A percentile compares a stretch with the other conserved stretches of the same genome.
Conservation (phyloP, 768 basidiomycete species). For the Russula earlei region DNA sequence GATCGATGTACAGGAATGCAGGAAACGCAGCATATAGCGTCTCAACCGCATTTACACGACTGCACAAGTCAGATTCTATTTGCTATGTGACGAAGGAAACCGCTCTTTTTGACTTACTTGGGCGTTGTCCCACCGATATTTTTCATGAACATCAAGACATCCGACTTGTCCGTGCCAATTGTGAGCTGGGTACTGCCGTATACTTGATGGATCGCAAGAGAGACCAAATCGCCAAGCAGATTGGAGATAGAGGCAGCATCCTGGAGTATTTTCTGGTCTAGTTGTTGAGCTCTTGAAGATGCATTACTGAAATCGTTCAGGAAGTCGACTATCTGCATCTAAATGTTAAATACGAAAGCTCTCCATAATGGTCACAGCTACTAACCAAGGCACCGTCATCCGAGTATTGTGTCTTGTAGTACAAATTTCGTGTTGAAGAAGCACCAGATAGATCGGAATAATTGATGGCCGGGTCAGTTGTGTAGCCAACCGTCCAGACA, state of each 20-base stretch:
- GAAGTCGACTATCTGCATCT: constrained; percentile 34
- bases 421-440: constrained; percentile 37
- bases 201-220: constrained; percentile 45
- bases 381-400: constrained; percentile 21
- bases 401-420: constrained; percentile 32
- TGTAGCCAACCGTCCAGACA: constrained; percentile 25
- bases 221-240: constrained; percentile 43
- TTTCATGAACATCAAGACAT: constrained; percentile 46
- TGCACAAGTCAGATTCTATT: not conserved
- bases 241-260: constrained; percentile 41
- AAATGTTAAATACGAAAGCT: too few relatives aligned
- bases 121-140: constrained; percentile 6
- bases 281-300: constrained; percentile 33
- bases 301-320: constrained; percentile 38
- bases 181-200: constrained; percentile 47
- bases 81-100: not conserved
- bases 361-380: not conserved
- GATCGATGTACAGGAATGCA: constrained; percentile 45
- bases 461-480: constrained; percentile 22
- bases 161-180: constrained; percentile 40
- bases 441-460: constrained; percentile 30
- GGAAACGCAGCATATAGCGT: constrained; percentile 44
- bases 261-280: constrained; percentile 39
- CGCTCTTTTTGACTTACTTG: constrained; percentile 29
- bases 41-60: constrained; percentile 41